Percentiles rank a stretch among this genome's conserved stretches.
These are phyloP conservation scores for Phytopythium cucurbitacearum DNA, from an alignment of 352 stramenopile genomes.

Conservation along the genomic window DNA sequence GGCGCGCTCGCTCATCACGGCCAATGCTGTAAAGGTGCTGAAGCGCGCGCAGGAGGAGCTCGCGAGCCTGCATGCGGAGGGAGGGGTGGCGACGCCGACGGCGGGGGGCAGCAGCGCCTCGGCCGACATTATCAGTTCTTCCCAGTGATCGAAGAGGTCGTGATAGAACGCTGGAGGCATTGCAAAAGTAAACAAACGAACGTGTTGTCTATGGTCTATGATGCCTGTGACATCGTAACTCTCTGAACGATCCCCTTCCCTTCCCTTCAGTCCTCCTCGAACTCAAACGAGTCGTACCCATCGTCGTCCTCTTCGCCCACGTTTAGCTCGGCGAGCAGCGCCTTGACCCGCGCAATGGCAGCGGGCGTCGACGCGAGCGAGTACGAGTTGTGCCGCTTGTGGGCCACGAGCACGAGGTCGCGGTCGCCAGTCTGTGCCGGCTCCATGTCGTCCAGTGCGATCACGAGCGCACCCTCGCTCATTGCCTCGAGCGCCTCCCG, in stretches of 20 bases:
- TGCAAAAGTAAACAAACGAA: not conserved
- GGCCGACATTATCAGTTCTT: not conserved
- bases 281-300: conserved; percentile 79
- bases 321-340: conserved; percentile 67
- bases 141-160: too few relatives aligned
- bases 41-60: conserved; percentile 76
- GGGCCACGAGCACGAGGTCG: conserved; percentile 43
- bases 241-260: not conserved
- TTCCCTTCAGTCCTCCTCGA: conserved; percentile 19
- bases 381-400: conserved; percentile 76
- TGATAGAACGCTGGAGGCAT: too few relatives aligned
- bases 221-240: too few relatives aligned
- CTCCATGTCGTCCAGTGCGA: conserved; percentile 81
- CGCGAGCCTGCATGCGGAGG: conserved; percentile 52
- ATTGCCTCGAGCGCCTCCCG: conserved; percentile 43
- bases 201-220: not conserved
- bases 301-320: conserved; percentile 50
- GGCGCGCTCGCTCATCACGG: conserved; percentile 62
- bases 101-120: conserved; percentile 1
- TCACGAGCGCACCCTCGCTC: conserved; percentile 52
- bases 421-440: conserved; percentile 67
- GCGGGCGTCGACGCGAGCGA: conserved; percentile 58
- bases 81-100: conserved; percentile 25
- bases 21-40: conserved; percentile 72
- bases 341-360: conserved; percentile 65